Conservation (phyloP, 208 protist species). For the Crithidia fasciculata region DNA sequence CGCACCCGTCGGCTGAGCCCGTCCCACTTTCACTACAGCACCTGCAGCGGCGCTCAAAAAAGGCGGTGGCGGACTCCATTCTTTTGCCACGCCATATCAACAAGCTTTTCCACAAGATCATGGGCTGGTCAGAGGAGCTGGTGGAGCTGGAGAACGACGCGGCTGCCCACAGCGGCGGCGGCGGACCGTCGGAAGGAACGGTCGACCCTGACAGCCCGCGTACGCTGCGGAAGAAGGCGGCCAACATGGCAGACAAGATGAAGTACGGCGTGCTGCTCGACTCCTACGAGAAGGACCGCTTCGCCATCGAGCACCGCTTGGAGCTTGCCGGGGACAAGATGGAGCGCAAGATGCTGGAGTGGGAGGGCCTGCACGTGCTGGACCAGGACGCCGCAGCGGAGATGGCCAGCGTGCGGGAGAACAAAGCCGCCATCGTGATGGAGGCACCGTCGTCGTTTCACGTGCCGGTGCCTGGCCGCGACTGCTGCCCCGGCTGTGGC, state of each 20-base stretch:
- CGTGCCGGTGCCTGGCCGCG: conserved; percentile 81
- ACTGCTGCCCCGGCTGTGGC: conserved; percentile 89
- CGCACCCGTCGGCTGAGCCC: conserved; percentile 47
- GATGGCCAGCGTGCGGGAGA: conserved; percentile 61
- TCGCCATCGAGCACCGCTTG: conserved; percentile 84
- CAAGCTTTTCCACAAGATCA: conserved; percentile 91
- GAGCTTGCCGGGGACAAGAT: conserved; percentile 76
- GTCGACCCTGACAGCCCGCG: conserved; percentile 22
- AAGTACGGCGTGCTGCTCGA: conserved; percentile 92
- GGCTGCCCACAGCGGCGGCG: not conserved
- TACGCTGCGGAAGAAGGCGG: conserved; percentile 64
- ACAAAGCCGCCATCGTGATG: conserved; percentile 87
- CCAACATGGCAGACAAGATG: conserved; percentile 67
- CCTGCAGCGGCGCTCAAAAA: conserved; percentile 53
- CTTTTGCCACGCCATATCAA: conserved; percentile 89
- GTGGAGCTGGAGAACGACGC: conserved; percentile 63
- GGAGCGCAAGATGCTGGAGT: conserved; percentile 88
- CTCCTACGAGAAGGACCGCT: conserved; percentile 88
- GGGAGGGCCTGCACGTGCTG: conserved; percentile 88
- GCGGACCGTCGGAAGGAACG: not conserved
- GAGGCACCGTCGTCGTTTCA: conserved; percentile 64
- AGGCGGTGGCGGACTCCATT: conserved; percentile 78
- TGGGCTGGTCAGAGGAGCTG: conserved; percentile 90
- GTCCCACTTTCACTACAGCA: conserved; percentile 79
- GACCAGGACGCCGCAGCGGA: conserved; percentile 68